phyloP scores from a whole-genome alignment of 192 early-diverging fungal species.

The Globomyces pollinis-pini region DNA sequence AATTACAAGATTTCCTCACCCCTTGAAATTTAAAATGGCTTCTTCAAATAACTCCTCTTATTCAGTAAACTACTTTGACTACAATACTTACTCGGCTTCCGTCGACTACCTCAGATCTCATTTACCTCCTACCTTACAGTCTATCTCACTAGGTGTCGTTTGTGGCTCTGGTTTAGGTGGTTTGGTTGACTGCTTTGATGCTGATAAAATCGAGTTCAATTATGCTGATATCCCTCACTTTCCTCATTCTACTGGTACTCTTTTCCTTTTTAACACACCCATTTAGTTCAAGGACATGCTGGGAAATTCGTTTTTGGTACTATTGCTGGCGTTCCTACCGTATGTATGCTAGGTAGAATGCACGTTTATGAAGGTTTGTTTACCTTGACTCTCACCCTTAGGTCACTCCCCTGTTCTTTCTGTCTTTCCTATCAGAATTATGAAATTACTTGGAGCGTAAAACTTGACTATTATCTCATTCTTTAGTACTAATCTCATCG shows the following conservation, averaged over 20 bases:
- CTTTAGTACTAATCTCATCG: constrained; percentile 65
- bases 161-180: constrained; percentile 80
- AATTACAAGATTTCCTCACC: not conserved
- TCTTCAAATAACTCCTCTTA: too few relatives aligned
- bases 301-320: constrained; percentile 82
- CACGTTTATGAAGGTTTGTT: constrained; percentile 90
- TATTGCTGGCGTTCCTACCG: constrained; percentile 59
- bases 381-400: constrained; percentile 23
- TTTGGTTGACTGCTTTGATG: constrained; percentile 65
- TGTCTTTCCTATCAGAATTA: constrained; percentile 80
- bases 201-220: constrained; percentile 19
- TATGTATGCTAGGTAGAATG: constrained; percentile 84
- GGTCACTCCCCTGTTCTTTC: constrained; percentile 69
- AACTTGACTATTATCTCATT: too few relatives aligned
- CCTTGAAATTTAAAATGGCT: not conserved
- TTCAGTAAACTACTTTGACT: constrained; percentile 19
- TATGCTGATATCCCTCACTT: constrained; percentile 75
- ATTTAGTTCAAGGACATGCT: constrained; percentile 53
- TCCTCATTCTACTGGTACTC: constrained; percentile 21
- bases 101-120: constrained; percentile 33
- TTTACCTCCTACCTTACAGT: constrained; percentile 23
- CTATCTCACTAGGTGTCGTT: constrained; percentile 66
- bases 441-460: constrained; percentile 73
- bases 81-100: constrained; percentile 38
- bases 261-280: constrained; percentile 22